A percentile compares a stretch with the other conserved stretches of the same genome.
Conservation (phyloP, 2,329 filamentous ascomycete species). For the Fusarium sp. region DNA sequence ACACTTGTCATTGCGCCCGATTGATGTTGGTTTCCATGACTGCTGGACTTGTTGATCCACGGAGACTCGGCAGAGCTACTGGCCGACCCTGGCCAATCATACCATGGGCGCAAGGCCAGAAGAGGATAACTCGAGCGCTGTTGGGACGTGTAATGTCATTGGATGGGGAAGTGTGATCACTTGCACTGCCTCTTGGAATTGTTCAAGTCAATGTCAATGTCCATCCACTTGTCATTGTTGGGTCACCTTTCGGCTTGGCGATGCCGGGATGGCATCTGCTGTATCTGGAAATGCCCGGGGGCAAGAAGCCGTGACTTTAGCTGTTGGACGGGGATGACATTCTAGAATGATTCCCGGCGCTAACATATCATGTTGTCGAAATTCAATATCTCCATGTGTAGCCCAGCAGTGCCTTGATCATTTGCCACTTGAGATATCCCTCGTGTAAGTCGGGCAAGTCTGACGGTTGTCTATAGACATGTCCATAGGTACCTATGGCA, state of each 20-base stretch:
- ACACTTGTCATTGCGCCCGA: conserved; percentile 11
- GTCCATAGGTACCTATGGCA: too few species aligned
- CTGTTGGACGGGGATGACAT: background rate
- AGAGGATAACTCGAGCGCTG: background rate
- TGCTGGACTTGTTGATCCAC: conserved; percentile 7
- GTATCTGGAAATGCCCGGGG: conserved; percentile 26
- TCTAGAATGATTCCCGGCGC: conserved; percentile 28
- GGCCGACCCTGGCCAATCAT: conserved; percentile 17
- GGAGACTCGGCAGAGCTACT: conserved; percentile 26
- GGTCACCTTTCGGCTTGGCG: conserved; percentile 20
- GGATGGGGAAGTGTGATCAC: conserved; percentile 10
- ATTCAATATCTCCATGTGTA: background rate
- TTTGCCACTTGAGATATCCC: conserved; percentile 8
- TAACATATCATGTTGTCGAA: background rate
- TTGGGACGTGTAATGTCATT: conserved; percentile 14
- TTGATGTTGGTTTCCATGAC: conserved; percentile 16
- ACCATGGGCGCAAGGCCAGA: background rate
- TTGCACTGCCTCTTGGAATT: conserved; percentile 28
- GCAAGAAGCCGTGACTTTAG: background rate
- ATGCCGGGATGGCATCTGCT: conserved; percentile 10
- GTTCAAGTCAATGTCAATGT: background rate
- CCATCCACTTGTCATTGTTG: conserved; percentile 23
- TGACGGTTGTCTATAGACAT: background rate
- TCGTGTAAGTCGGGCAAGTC: background rate
- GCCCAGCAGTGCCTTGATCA: conserved; percentile 8